Base-by-base conservation (phyloP, 768 basidiomycete species). In the Lactarius trivialis region DNA sequence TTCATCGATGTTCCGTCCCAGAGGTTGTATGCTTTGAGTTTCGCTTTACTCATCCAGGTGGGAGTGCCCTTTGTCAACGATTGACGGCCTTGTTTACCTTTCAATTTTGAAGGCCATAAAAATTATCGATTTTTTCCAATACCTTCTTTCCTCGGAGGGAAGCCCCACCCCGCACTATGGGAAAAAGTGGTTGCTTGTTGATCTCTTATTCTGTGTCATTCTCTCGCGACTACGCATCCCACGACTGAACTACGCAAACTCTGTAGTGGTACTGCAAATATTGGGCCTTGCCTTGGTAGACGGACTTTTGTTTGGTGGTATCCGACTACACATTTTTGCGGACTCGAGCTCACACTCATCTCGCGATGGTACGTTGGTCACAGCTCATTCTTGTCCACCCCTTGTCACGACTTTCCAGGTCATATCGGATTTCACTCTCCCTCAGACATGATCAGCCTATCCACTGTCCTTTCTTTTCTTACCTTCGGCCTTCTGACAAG, bases 11-110 rank as follows among this genome's bases (percentile, higher is more conserved):
- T 85, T 5, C 89, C 90, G 24, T 86, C 90, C 17, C 90, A 93
- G 71, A 80, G 93, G 55, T 80, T 90, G 7, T 91, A 94, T 69
- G 81, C 82, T 65, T 77, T 91, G 49, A 88, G 91, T 63, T 74
- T 93, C 28, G 89, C 86, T 8, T 80, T 85, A 43, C 77, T 93
- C 2, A 78, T 89, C 36, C 92, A 94, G 80, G 92, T 89, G 65
- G 58, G 79, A 67, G 55, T 28, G 28, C 30, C 53, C 21, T 41
- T 36, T 28, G 39, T 55, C 36, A 37, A 37, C 5, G 1, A n/a
- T 45, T 30, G 19, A 26, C 33, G 36, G 8, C 34, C 24, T 12
- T 15, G 54, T 49, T 55, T n/a, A 55, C 15, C 34, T 33, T 15
- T 8, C 41, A 59, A 21, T 37, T 33, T 21, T 19, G 7, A 57